A percentile compares a stretch with the other conserved stretches of the same genome.
These are phyloP conservation scores for Leersia perrieri DNA, from an alignment of 176 grass and related monocot genomes.

Conservation along the genomic window DNA sequence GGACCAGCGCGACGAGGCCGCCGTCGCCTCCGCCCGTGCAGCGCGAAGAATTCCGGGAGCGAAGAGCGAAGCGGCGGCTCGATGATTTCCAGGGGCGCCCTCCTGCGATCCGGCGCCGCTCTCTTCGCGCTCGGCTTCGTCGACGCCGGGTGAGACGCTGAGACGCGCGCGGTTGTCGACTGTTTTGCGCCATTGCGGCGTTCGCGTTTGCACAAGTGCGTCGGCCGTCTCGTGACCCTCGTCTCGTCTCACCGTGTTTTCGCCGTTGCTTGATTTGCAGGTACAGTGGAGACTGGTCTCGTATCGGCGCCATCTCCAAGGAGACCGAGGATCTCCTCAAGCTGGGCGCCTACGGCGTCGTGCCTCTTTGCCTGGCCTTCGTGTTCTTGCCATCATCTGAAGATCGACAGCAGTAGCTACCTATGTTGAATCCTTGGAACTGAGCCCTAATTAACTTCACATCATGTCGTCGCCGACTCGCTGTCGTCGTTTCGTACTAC, in stretches of 20 bases:
- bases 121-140: constrained; percentile 80
- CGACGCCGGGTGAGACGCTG: constrained; percentile 69
- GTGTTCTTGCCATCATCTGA: constrained; percentile 29
- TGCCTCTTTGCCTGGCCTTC: constrained; percentile 64
- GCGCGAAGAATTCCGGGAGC: constrained; percentile 3
- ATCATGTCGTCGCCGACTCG: background rate
- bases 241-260: background rate
- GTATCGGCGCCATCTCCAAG: constrained; percentile 71
- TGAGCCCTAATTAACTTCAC: background rate
- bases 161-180: no score
- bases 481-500: background rate
- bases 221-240: no score
- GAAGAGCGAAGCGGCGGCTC: background rate
- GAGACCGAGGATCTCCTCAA: constrained; percentile 79
- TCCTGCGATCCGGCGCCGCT: constrained; percentile 49
- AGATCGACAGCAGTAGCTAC: constrained; percentile 20
- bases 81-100: constrained; percentile 1
- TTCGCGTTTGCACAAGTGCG: background rate
- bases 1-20: background rate
- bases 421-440: constrained; percentile 18
- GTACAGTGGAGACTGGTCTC: constrained; percentile 93
- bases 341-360: constrained; percentile 56
- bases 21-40: background rate
- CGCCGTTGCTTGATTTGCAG: constrained; percentile 24
- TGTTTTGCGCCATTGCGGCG: background rate